Evolutionary conservation across 2,329 filamentous ascomycete species (phyloP), one percentile per base, ranked within the genome.

Genomic region (Dryadomyces sulphureus): DNA sequence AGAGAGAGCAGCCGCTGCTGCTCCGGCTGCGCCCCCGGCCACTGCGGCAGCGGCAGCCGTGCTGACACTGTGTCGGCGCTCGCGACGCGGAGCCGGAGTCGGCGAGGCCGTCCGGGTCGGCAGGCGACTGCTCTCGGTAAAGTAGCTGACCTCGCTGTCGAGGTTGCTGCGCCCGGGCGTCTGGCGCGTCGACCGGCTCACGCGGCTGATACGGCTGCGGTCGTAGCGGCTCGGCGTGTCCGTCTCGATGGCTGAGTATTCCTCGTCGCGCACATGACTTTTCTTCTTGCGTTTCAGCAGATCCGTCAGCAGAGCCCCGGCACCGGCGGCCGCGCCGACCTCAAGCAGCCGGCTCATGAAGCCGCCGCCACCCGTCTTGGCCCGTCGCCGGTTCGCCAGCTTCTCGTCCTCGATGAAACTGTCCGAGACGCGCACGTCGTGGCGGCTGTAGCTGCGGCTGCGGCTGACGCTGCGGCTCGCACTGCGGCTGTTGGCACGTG

Each of bases 371-470:
- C 65, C 60, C 21, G n/a, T n/a, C n/a, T 48, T 57, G 60, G 55
- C 59, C 46, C 55, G 52, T 32, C 61, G 66, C 21, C 63, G 64
- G n/a, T 78, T 71, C 0, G 73, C 73, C 48, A 73, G 73, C 58
- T 87, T 85, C 52, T 87, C 81, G 35, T 81, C 73, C 30, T 72
- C 65, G 19, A 67, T 62, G 51, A 77, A 79, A 44, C 77, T 81
- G 5, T 67, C 68, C 0, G 75, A 79, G 3, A 59, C 66, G 27
- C 66, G 63, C 38, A 69, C 65, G 6, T 58, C 63, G 24, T 45
- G 40, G 41, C 43, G 45, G 41, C 48, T 50, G 45, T 25, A 55
- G 43, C 57, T 59, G 14, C 63, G 61, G 41, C 38, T 60, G 34
- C 62, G 63, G 41, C 60, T 66, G 58, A 62, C 58, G 42, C 61